phyloP scores from a whole-genome alignment of 129 eudicot species.

The Flaveria brownii region DNA sequence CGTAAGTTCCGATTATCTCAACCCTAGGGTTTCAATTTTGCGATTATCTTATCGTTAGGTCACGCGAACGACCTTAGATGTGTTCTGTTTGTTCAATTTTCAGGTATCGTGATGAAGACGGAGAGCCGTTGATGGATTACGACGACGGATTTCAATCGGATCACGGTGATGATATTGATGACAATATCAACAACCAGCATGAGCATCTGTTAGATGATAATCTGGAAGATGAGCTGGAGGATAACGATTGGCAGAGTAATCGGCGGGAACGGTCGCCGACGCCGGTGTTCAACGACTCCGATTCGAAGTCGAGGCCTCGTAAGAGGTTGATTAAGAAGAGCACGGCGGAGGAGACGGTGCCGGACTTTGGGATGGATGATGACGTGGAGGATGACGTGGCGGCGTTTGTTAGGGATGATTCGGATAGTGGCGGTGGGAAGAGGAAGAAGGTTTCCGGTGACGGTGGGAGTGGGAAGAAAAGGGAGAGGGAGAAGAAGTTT shows the following conservation, averaged over 20 bases:
- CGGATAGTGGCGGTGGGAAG: conserved; percentile 56
- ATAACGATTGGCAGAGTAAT: conserved; percentile 34
- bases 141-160: conserved; percentile 53
- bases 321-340: conserved; percentile 76
- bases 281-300: conserved; percentile 52
- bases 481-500: conserved; percentile 40
- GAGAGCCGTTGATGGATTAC: conserved; percentile 72
- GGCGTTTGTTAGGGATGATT: conserved; percentile 48
- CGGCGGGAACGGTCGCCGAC: conserved; percentile 52
- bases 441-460: conserved; percentile 50
- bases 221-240: conserved; percentile 53
- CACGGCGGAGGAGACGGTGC: conserved; percentile 36
- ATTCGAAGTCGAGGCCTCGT: conserved; percentile 55
- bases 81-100: not conserved
- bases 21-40: conserved; percentile 39
- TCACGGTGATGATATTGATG: conserved; percentile 37
- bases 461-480: conserved; percentile 44
- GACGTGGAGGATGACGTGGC: conserved; percentile 51
- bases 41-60: conserved; percentile 3
- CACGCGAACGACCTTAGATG: not conserved
- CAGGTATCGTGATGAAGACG: conserved; percentile 80
- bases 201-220: conserved; percentile 43
- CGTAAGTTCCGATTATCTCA: conserved; percentile 45
- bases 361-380: conserved; percentile 42
- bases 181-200: conserved; percentile 5